Evolutionary conservation across 257 asterid species (phyloP).

Genomic region (Catharanthus roseus): DNA sequence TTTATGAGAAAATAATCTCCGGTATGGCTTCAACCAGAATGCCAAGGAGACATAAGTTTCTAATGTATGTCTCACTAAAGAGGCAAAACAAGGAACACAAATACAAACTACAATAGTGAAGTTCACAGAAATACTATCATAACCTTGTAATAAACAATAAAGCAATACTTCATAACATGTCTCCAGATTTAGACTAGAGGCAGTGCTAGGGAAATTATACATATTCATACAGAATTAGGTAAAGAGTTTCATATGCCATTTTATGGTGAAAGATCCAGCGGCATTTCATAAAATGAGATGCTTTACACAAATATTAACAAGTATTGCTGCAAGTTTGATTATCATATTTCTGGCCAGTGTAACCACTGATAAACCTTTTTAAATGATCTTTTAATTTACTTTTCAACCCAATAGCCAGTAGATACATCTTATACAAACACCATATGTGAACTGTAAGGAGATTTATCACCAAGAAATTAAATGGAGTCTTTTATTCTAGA

Average conservation of each 20-base stretch:
- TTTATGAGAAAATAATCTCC: background rate
- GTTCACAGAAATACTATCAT: background rate
- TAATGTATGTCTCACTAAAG: background rate
- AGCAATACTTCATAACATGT: no score
- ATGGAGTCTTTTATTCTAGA: background rate
- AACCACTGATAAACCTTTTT: background rate
- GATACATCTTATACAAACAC: no score
- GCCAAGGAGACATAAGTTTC: background rate
- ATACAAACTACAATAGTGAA: background rate
- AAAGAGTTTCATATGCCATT: no score
- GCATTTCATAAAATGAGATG: background rate
- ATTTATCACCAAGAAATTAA: no score
- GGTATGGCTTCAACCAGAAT: background rate
- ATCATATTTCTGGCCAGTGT: background rate
- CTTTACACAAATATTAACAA: background rate
- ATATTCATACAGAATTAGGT: no score
- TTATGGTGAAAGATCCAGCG: background rate
- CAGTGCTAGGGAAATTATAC: no score
- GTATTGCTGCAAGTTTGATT: background rate
- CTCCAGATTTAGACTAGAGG: no score
- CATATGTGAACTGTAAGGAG: no score
- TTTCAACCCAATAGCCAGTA: background rate
- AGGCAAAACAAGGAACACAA: background rate
- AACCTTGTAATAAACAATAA: background rate
- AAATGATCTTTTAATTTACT: background rate